Conservation (phyloP, 495 filamentous ascomycete species). For the Evernia prunastri region DNA sequence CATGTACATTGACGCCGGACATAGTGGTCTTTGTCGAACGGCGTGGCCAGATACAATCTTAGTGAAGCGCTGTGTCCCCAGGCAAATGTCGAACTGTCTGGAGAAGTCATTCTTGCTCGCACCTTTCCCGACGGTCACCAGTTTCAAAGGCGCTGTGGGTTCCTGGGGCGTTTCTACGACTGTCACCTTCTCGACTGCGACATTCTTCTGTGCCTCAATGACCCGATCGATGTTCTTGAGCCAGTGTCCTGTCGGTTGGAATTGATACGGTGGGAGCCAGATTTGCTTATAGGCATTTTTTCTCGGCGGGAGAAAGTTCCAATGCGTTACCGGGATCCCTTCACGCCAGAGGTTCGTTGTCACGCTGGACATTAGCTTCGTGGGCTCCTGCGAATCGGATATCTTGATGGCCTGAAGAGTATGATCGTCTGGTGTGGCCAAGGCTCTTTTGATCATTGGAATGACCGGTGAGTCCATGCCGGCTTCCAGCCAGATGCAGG, state of each 20-base stretch:
- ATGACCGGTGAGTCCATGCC: conserved; percentile 46
- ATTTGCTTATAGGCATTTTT: conserved; percentile 33
- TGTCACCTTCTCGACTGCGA: conserved; percentile 4
- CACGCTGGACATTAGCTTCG: conserved; percentile 34
- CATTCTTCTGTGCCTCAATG: conserved; percentile 15
- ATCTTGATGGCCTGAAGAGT: conserved; percentile 19
- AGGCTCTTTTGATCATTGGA: conserved; percentile 36
- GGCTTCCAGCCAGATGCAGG: conserved; percentile 45
- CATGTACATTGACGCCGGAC: conserved; percentile 42
- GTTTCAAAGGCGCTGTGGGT: conserved; percentile 6
- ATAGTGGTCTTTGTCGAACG: conserved; percentile 33
- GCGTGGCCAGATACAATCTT: conserved; percentile 34
- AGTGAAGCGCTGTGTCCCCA: conserved; percentile 10
- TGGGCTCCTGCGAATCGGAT: conserved; percentile 42
- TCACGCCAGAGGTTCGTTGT: conserved; percentile 44
- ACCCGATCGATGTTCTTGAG: conserved; percentile 19
- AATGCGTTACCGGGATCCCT: conserved; percentile 39
- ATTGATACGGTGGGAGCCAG: conserved; percentile 49
- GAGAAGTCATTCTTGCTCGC: conserved; percentile 10
- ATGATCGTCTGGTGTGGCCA: conserved; percentile 20
- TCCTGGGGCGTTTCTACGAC: conserved; percentile 11
- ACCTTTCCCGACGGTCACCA: conserved; percentile 5
- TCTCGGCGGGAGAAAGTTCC: conserved; percentile 41
- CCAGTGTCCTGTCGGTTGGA: conserved; percentile 42
- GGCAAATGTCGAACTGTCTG: conserved; percentile 7